Conservation (phyloP, 805 yeast species). For the Wickerhamiella domercqiae region DNA sequence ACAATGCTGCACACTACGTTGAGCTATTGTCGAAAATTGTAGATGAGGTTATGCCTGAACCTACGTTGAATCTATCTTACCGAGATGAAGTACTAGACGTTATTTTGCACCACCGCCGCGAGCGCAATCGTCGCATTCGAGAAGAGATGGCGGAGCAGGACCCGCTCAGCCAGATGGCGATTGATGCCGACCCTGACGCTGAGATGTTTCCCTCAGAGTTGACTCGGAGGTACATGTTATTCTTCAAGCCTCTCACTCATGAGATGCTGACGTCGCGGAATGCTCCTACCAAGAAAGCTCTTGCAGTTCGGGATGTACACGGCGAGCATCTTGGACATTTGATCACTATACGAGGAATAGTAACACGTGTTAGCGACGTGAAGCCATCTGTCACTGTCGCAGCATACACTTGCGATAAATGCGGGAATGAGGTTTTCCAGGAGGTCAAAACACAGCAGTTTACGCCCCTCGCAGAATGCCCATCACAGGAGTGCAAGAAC, state of each 20-base stretch:
- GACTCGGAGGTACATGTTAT: constrained; percentile 72
- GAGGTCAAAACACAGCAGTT: constrained; percentile 76
- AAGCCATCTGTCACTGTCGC: constrained; percentile 82
- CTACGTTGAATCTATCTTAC: constrained; percentile 65
- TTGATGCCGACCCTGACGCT: constrained; percentile 18
- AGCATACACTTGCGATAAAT: constrained; percentile 93
- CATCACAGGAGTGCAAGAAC: constrained; percentile 59
- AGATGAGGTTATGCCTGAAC: constrained; percentile 73
- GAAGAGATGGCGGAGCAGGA: constrained; percentile 38
- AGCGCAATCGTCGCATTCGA: constrained; percentile 60
- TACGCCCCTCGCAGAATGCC: constrained; percentile 78
- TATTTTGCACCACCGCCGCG: constrained; percentile 73
- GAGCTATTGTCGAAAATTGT: constrained; percentile 63
- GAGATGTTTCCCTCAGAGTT: constrained; percentile 71
- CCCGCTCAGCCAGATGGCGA: constrained; percentile 7
- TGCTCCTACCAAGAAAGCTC: constrained; percentile 24
- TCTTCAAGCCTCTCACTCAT: constrained; percentile 62
- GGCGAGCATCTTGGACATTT: constrained; percentile 73
- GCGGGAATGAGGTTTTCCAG: constrained; percentile 94
- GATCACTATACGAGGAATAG: constrained; percentile 84
- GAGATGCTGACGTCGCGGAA: constrained; percentile 19
- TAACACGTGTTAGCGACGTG: constrained; percentile 90
- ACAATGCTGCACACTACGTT: constrained; percentile 63
- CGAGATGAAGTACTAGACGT: constrained; percentile 88
- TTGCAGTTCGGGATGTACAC: constrained; percentile 80